These are phyloP conservation scores for Phialophora chinensis DNA, from an alignment of 2,329 filamentous ascomycete genomes.

Conservation along the genomic window DNA sequence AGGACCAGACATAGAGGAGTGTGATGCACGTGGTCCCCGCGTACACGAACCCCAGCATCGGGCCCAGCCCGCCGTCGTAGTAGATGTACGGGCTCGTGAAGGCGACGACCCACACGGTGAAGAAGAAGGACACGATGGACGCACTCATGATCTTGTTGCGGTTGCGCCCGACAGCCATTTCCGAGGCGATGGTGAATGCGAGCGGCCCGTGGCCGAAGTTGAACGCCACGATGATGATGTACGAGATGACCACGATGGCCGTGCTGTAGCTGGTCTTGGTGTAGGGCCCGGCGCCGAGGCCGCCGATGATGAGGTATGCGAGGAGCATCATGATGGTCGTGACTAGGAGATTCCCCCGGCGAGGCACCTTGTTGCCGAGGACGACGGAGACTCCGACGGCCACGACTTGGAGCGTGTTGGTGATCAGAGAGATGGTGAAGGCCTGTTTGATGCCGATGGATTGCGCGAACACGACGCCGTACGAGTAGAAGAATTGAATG, in stretches of 20 bases:
- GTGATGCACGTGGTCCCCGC: slow-evolving; percentile 42
- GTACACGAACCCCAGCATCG: slow-evolving; percentile 47
- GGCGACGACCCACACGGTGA: slow-evolving; percentile 44
- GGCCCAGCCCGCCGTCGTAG: slow-evolving; percentile 44
- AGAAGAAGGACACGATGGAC: slow-evolving; percentile 51
- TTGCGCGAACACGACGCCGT: slow-evolving; percentile 25
- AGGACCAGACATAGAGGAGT: slow-evolving; percentile 47
- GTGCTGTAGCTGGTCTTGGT: slow-evolving; percentile 12
- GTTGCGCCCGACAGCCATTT: slow-evolving; percentile 58
- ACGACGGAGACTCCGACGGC: slow-evolving; percentile 21
- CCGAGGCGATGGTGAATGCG: slow-evolving; percentile 50
- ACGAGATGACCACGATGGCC: slow-evolving; percentile 24
- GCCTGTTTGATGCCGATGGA: slow-evolving; percentile 28
- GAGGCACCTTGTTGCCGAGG: slow-evolving; percentile 18
- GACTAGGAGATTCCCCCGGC: slow-evolving; percentile 19
- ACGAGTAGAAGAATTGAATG: slow-evolving; percentile 30
- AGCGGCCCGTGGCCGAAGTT: slow-evolving; percentile 55
- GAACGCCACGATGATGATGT: slow-evolving; percentile 43
- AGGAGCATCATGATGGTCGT: slow-evolving; percentile 25
- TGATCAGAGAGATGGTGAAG: slow-evolving; percentile 21
- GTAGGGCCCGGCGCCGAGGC: slow-evolving; percentile 40
- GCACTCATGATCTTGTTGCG: slow-evolving; percentile 55
- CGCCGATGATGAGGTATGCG: slow-evolving; percentile 23
- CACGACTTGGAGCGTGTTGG: slow-evolving; percentile 22
- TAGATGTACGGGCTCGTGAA: slow-evolving; percentile 48